A percentile compares a stretch with the other conserved stretches of the same genome.
These are phyloP conservation scores for Pleurotus giganteus DNA, from an alignment of 768 basidiomycete genomes.

Conservation along the genomic window DNA sequence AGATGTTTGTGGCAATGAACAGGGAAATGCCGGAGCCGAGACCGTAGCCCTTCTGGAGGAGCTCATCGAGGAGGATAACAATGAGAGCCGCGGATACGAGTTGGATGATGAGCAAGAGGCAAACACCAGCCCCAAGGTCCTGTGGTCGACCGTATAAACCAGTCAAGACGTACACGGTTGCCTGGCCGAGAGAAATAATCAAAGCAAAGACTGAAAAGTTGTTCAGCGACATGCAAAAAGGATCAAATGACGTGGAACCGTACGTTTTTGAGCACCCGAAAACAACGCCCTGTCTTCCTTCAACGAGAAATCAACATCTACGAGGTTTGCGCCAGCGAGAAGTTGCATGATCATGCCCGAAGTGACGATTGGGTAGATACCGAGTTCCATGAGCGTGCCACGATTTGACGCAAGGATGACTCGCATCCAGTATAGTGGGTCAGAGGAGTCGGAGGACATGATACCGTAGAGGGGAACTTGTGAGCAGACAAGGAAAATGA, in stretches of 20 bases:
- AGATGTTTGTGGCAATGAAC: constrained; percentile 99
- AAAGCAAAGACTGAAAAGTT: constrained; percentile 81
- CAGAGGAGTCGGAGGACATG: constrained; percentile 98
- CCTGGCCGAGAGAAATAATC: constrained; percentile 94
- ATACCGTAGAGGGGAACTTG: constrained; percentile 99
- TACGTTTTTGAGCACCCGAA: constrained; percentile 95
- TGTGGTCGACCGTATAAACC: constrained; percentile 94
- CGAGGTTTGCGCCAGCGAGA: constrained; percentile 93
- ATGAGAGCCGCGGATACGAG: constrained; percentile 92
- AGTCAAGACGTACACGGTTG: constrained; percentile 94
- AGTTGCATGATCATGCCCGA: constrained; percentile 99
- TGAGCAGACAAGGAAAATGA: constrained; percentile 99
- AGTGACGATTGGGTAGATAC: constrained; percentile 96
- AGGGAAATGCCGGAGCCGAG: constrained; percentile 98
- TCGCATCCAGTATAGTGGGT: constrained; percentile 99
- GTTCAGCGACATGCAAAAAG: constrained; percentile 1
- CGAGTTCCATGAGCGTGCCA: constrained; percentile 98
- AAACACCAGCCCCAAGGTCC: constrained; percentile 95
- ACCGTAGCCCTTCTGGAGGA: constrained; percentile 98
- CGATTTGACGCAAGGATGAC: constrained; percentile 98
- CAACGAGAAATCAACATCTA: constrained; percentile 95
- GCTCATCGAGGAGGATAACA: constrained; percentile 97
- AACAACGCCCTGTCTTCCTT: constrained; percentile 98
- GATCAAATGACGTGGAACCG: constrained; percentile 26
- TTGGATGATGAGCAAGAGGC: constrained; percentile 94